Evolutionary conservation across 768 basidiomycete species (phyloP).

Genomic region (Mycena sanguinolenta): DNA sequence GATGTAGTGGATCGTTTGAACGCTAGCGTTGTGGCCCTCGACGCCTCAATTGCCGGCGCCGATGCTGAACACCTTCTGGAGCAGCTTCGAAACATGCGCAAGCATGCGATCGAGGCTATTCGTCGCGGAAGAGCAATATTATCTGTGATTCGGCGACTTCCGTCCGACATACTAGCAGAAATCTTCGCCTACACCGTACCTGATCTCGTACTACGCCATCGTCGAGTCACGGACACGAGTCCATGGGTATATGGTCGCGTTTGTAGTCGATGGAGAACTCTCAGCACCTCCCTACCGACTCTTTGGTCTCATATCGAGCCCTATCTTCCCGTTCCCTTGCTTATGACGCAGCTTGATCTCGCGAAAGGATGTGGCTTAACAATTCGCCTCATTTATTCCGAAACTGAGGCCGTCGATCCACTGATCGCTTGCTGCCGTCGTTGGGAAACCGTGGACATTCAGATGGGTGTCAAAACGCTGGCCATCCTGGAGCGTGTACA

Average conservation of each 20-base stretch:
- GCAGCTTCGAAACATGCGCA: not conserved
- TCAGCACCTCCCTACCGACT: not conserved
- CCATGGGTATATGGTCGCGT: slow-evolving; percentile 21
- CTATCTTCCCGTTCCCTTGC: not conserved
- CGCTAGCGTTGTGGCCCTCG: not conserved
- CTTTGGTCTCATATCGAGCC: slow-evolving; percentile 21
- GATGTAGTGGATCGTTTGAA: not conserved
- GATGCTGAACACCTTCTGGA: not conserved
- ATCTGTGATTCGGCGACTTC: slow-evolving; percentile 11
- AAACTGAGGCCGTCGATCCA: not conserved
- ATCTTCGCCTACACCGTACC: not conserved
- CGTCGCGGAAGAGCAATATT: not conserved
- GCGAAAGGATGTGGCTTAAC: not conserved
- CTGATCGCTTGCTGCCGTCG: not conserved
- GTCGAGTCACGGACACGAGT: not conserved
- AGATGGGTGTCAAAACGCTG: slow-evolving; percentile 4
- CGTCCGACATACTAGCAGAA: slow-evolving; percentile 6
- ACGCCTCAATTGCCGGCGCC: not conserved
- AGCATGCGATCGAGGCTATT: not conserved
- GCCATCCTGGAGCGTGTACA: not conserved
- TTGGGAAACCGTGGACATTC: slow-evolving; percentile 8
- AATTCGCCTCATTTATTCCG: not conserved
- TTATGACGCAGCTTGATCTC: slow-evolving; percentile 6
- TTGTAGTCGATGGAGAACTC: slow-evolving; percentile 18
- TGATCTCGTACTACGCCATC: not conserved